These are phyloP conservation scores for Nakaseomyces kungkrabaensis DNA, from an alignment of 1,139 yeast species.

Conservation along the genomic window DNA sequence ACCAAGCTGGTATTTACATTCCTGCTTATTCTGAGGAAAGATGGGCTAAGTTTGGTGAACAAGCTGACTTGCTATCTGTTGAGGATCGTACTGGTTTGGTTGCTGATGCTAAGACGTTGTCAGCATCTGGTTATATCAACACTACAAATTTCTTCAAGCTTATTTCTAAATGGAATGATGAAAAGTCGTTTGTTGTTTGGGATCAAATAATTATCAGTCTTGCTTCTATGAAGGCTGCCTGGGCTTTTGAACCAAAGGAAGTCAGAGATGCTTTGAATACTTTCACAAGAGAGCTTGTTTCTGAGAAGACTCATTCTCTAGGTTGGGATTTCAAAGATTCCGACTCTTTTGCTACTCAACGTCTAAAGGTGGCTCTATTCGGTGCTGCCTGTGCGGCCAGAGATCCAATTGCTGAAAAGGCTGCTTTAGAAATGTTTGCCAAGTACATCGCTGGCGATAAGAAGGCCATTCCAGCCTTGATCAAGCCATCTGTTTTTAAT, in stretches of 20 bases:
- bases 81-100: slow-evolving; percentile 82
- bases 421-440: slow-evolving; percentile 48
- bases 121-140: slow-evolving; percentile 62
- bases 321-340: slow-evolving; percentile 61
- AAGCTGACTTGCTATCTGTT: slow-evolving; percentile 64
- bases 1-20: slow-evolving; percentile 77
- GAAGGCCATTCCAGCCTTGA: slow-evolving; percentile 70
- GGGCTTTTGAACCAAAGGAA: slow-evolving; percentile 57
- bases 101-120: slow-evolving; percentile 69
- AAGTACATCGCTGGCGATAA: slow-evolving; percentile 53
- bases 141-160: slow-evolving; percentile 57
- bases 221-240: slow-evolving; percentile 51
- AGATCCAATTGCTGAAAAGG: slow-evolving; percentile 45
- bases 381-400: slow-evolving; percentile 56
- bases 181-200: slow-evolving; percentile 71
- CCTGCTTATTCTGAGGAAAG: slow-evolving; percentile 69
- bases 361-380: slow-evolving; percentile 67
- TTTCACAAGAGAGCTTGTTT: slow-evolving; percentile 52
- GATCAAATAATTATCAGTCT: slow-evolving; percentile 51
- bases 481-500: slow-evolving; percentile 61
- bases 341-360: slow-evolving; percentile 65
- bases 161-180: slow-evolving; percentile 58
- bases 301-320: slow-evolving; percentile 44
- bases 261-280: slow-evolving; percentile 47
- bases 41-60: slow-evolving; percentile 63